Evolutionary conservation across 2,329 filamentous ascomycete genomes (phyloP).

Genomic region (Pseudocercospora pini-densiflorae): DNA sequence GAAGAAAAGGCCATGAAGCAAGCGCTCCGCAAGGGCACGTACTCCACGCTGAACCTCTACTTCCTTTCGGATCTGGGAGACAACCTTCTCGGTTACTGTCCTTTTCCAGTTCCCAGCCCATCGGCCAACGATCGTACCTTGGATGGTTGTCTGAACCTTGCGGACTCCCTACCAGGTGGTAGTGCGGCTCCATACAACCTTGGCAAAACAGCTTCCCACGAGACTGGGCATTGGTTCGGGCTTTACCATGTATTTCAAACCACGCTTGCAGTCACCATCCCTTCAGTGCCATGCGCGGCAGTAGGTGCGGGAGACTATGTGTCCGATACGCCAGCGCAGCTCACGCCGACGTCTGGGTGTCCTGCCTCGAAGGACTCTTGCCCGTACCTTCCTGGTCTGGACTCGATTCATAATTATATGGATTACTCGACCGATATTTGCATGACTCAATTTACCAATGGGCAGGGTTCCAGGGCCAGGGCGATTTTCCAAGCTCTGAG

Average conservation of each 20-base stretch:
- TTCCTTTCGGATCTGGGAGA: slow-evolving; percentile 56
- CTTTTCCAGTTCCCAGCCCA: slow-evolving; percentile 37
- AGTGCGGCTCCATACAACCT: slow-evolving; percentile 50
- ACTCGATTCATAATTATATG: slow-evolving; percentile 61
- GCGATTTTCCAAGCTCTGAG: background rate
- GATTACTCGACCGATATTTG: slow-evolving; percentile 39
- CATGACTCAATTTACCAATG: slow-evolving; percentile 17
- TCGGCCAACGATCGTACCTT: slow-evolving; percentile 47
- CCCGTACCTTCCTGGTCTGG: slow-evolving; percentile 47
- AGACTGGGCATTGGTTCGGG: slow-evolving; percentile 44
- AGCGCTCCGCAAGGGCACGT: slow-evolving; percentile 56
- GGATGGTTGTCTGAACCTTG: slow-evolving; percentile 60
- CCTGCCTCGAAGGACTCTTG: slow-evolving; percentile 54
- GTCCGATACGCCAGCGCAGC: slow-evolving; percentile 42
- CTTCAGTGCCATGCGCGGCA: slow-evolving; percentile 28
- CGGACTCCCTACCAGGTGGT: slow-evolving; percentile 57
- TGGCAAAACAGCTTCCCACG: slow-evolving; percentile 49
- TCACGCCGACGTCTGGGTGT: slow-evolving; percentile 53
- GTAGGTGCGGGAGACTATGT: slow-evolving; percentile 49
- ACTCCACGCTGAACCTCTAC: slow-evolving; percentile 60
- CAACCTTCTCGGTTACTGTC: slow-evolving; percentile 32
- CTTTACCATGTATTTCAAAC: slow-evolving; percentile 48
- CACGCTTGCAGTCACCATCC: slow-evolving; percentile 4
- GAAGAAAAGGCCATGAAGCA: slow-evolving; percentile 52
- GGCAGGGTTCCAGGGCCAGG: slow-evolving; percentile 5